Evolutionary conservation across 495 filamentous ascomycete genomes (phyloP).

Genomic region (Delitschia confertaspora): DNA sequence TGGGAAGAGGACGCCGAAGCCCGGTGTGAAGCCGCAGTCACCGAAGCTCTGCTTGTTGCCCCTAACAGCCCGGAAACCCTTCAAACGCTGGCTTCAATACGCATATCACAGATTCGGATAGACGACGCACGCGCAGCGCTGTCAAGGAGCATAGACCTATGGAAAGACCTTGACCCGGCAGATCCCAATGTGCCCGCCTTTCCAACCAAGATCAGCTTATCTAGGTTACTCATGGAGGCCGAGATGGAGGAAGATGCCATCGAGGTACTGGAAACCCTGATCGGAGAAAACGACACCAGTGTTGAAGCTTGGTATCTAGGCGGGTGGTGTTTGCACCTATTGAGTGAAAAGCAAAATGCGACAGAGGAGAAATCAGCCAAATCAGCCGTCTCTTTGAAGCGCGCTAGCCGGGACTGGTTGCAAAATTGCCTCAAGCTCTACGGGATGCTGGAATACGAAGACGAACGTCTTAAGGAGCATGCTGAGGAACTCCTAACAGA

Average conservation of each 20-base stretch:
- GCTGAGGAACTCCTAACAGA: conserved; percentile 49
- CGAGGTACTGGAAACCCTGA: conserved; percentile 71
- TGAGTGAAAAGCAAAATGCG: conserved; percentile 58
- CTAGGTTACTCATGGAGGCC: conserved; percentile 81
- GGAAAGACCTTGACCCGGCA: conserved; percentile 66
- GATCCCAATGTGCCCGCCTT: conserved; percentile 62
- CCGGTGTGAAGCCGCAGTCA: conserved; percentile 74
- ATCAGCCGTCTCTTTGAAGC: conserved; percentile 40
- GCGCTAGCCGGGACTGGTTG: conserved; percentile 53
- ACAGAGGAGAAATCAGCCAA: conserved; percentile 32
- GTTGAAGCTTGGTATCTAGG: conserved; percentile 96
- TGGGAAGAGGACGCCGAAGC: conserved; percentile 85
- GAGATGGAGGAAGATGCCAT: conserved; percentile 75
- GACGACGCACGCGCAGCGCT: conserved; percentile 76
- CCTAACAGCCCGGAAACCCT: conserved; percentile 71
- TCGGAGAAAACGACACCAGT: conserved; percentile 81
- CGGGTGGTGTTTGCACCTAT: conserved; percentile 77
- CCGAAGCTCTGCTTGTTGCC: conserved; percentile 70
- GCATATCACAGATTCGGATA: conserved; percentile 72
- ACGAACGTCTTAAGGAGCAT: conserved; percentile 59
- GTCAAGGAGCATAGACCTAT: conserved; percentile 62
- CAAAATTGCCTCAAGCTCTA: conserved; percentile 53
- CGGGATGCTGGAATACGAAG: conserved; percentile 57
- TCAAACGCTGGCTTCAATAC: conserved; percentile 86
- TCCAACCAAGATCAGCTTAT: conserved; percentile 69